These are phyloP conservation scores for Zopfochytrium polystomum DNA, from an alignment of 371 early-diverging fungal genomes.

Conservation along the genomic window DNA sequence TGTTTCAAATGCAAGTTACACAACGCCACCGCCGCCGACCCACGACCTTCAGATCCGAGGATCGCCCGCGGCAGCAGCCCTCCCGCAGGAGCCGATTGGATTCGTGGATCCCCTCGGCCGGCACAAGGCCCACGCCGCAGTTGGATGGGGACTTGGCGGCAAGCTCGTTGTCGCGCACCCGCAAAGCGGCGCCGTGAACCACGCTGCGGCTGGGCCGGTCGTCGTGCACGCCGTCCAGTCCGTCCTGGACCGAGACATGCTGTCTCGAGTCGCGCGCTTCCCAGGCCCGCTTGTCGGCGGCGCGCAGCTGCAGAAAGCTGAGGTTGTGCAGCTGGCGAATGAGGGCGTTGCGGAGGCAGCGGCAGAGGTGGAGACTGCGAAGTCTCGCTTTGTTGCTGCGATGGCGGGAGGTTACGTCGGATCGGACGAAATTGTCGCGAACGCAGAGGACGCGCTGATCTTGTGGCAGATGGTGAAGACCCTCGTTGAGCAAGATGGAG, in stretches of 20 bases:
- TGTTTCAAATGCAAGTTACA: no score
- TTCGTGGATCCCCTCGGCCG: constrained; percentile 67
- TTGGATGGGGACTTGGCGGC: constrained; percentile 86
- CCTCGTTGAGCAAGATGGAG: constrained; percentile 65
- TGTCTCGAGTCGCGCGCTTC: no score
- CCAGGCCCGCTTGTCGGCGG: constrained; percentile 63
- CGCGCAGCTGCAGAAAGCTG: constrained; percentile 67
- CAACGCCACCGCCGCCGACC: no score
- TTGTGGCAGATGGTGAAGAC: constrained; percentile 63
- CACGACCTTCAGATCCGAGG: no score
- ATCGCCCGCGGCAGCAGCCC: no score
- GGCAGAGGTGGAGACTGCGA: not conserved
- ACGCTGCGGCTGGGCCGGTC: no score
- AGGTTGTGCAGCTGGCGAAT: constrained; percentile 55
- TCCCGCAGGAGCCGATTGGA: constrained; percentile 36
- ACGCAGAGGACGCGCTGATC: constrained; percentile 36
- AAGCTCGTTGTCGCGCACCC: constrained; percentile 75
- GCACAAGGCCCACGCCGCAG: constrained; percentile 65
- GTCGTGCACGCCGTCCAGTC: no score
- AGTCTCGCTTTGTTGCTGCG: no score
- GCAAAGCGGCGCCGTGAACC: no score
- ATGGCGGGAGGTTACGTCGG: no score
- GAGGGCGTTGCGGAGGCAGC: constrained; percentile 50
- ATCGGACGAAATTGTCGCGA: no score
- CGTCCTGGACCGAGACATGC: no score